Conservation (phyloP, 2,329 filamentous ascomycete species). For the Blumeriella jaapii region DNA sequence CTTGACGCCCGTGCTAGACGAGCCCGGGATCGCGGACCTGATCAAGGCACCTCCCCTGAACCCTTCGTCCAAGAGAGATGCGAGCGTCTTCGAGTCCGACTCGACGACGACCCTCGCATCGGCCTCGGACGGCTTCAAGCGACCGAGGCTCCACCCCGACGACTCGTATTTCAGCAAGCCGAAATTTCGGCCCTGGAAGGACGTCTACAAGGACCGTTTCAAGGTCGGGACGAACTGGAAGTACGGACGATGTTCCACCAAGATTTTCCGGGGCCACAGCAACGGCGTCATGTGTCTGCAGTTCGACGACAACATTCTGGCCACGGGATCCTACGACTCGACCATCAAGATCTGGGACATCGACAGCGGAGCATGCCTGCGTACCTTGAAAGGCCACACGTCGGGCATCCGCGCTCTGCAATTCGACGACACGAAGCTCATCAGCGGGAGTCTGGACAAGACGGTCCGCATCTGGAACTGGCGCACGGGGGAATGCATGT, state of each 20-base stretch:
- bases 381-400: conserved; percentile 75
- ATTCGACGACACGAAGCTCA: conserved; percentile 84
- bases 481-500: conserved; percentile 78
- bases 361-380: conserved; percentile 72
- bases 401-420: conserved; percentile 79
- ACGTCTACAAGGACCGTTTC: conserved; percentile 90
- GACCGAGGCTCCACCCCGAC: conserved; percentile 16
- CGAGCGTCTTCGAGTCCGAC: conserved; percentile 12
- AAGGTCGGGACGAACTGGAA: conserved; percentile 98
- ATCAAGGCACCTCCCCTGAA: conserved; percentile 10
- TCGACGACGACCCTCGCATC: not conserved
- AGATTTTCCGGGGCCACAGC: conserved; percentile 72
- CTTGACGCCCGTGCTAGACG: conserved; percentile 36
- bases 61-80: conserved; percentile 19
- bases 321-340: conserved; percentile 87
- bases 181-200: conserved; percentile 74
- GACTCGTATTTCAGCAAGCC: conserved; percentile 29
- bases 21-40: conserved; percentile 6
- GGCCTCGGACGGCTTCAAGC: conserved; percentile 17
- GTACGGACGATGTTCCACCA: conserved; percentile 77
- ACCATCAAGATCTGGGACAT: conserved; percentile 97
- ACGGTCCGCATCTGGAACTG: conserved; percentile 95
- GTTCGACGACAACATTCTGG: conserved; percentile 80
- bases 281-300: conserved; percentile 65
- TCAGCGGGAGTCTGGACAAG: conserved; percentile 78